Percentiles rank a stretch among this genome's conserved stretches.
Evolutionary conservation across 176 grass and related monocot genomes (phyloP).

Genomic region (Oryza rufipogon): DNA sequence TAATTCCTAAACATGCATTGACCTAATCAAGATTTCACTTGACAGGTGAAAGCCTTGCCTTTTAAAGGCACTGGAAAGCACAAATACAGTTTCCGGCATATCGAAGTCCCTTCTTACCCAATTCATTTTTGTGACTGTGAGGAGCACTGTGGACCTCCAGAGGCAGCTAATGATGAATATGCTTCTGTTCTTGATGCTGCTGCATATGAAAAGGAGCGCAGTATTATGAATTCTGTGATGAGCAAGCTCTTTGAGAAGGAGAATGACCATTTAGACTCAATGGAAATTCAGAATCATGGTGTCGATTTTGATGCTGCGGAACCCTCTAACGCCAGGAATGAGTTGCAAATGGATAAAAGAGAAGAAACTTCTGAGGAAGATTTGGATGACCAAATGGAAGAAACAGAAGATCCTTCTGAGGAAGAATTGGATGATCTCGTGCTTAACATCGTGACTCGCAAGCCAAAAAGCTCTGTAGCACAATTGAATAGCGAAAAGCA

Average conservation of each 20-base stretch:
- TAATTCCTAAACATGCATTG: background rate
- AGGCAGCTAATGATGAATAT: constrained; percentile 69
- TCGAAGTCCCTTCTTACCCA: constrained; percentile 78
- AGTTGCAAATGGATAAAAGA: constrained; percentile 41
- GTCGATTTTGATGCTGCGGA: constrained; percentile 9
- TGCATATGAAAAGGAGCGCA: constrained; percentile 74
- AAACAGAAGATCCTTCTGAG: constrained; percentile 58
- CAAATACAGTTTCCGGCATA: constrained; percentile 93
- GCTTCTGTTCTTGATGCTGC: constrained; percentile 64
- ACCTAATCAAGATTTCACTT: constrained; percentile 15
- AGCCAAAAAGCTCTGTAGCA: constrained; percentile 45
- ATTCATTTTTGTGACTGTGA: constrained; percentile 99
- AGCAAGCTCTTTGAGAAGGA: constrained; percentile 74
- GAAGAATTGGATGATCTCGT: constrained; percentile 87
- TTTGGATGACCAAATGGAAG: constrained; percentile 57
- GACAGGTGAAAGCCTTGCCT: constrained; percentile 75
- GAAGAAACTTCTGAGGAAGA: constrained; percentile 57
- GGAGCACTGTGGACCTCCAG: constrained; percentile 76
- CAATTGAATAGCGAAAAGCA: constrained; percentile 41
- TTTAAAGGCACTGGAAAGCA: constrained; percentile 95
- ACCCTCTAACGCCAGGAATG: constrained; percentile 17
- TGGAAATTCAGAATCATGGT: constrained; percentile 31
- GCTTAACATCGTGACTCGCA: constrained; percentile 65
- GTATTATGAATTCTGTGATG: constrained; percentile 92
- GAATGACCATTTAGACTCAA: constrained; percentile 38